Conservation (phyloP, 2,329 filamentous ascomycete genomes). For the Fusarium subglutinans region DNA sequence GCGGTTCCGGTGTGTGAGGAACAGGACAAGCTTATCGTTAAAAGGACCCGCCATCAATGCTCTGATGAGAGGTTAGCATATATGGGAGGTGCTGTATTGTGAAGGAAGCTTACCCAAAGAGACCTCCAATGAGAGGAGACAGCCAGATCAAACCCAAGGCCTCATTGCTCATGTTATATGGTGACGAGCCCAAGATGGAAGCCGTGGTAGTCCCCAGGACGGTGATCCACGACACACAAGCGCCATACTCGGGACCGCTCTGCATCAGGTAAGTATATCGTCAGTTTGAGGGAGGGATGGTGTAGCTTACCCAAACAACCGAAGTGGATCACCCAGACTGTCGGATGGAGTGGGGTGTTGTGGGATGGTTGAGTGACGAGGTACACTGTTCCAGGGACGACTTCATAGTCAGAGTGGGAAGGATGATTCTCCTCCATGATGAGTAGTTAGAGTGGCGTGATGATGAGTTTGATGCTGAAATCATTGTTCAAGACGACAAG, state of each 20-base stretch:
- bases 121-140: neutral
- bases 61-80: neutral
- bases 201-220: neutral
- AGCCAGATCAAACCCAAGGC: neutral
- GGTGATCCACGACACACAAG: neutral
- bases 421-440: neutral
- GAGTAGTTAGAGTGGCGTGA: no score
- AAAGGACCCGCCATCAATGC: neutral
- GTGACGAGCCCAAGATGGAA: neutral
- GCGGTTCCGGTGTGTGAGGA: neutral
- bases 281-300: rapidly evolving
- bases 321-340: neutral
- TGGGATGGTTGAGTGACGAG: neutral
- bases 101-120: neutral
- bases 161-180: neutral
- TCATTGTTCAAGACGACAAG: neutral
- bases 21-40: neutral
- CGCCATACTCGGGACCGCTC: neutral
- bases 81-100: rapidly evolving
- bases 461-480: neutral
- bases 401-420: neutral
- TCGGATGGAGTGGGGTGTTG: neutral
- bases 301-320: neutral
- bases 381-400: neutral
- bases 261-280: neutral